A percentile compares a stretch with the other conserved stretches of the same genome.
These are phyloP conservation scores for Plasmodium vivax DNA, from an alignment of 169 alveolate species.

Conservation along the genomic window DNA sequence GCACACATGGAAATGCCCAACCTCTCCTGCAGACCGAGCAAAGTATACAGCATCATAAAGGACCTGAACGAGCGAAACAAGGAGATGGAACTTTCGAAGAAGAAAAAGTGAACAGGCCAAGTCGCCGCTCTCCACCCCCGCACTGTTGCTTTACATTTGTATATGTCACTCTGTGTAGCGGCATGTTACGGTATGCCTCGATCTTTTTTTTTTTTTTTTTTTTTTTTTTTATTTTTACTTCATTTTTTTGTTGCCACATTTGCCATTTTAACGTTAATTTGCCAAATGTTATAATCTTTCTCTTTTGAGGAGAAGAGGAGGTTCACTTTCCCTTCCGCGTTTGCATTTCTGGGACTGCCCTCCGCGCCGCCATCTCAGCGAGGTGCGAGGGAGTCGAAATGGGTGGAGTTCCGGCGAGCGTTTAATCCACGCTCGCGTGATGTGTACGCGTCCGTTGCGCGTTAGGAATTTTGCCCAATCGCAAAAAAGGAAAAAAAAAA, in stretches of 20 bases:
- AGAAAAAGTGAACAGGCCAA: conserved; percentile 16
- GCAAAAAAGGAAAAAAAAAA: neutral
- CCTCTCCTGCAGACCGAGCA: conserved; percentile 44
- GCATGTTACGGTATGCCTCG: neutral
- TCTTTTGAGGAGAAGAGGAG: neutral
- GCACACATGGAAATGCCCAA: neutral
- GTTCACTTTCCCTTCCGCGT: neutral
- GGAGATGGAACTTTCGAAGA: conserved; percentile 53
- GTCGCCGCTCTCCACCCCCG: neutral
- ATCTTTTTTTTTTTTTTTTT: neutral
- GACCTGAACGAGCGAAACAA: conserved; percentile 72
- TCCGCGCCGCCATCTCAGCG: neutral
- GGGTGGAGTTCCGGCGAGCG: neutral
- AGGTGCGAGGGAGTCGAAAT: neutral
- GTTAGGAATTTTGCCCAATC: neutral
- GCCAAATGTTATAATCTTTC: neutral
- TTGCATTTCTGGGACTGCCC: neutral
- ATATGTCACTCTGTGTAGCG: neutral
- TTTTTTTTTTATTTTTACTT: neutral
- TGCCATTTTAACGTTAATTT: neutral
- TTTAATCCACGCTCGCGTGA: neutral
- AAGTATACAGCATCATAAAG: conserved; percentile 62
- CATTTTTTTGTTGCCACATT: neutral
- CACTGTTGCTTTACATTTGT: neutral
- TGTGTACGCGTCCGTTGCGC: neutral